Percentiles rank a stretch among this genome's conserved stretches.
Evolutionary conservation across 2,329 filamentous ascomycete species (phyloP).

Genomic region (Aspergillus novoparasiticus): DNA sequence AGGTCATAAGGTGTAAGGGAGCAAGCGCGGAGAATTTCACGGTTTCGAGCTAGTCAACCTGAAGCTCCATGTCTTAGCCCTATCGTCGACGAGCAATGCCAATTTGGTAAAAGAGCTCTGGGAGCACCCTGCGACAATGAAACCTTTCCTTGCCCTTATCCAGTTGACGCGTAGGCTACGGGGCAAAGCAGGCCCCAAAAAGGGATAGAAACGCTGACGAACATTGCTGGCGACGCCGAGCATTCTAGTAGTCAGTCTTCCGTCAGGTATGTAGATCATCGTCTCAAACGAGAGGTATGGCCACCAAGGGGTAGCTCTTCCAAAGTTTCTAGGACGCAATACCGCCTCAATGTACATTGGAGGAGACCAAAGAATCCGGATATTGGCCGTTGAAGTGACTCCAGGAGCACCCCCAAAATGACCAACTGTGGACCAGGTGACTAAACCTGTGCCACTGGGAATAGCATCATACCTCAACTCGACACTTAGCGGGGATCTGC

Average conservation of each 20-base stretch:
- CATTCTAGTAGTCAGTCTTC: conserved; percentile 5
- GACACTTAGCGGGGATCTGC: neutral
- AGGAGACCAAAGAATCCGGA: neutral
- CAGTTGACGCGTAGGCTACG: neutral
- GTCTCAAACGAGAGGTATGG: neutral
- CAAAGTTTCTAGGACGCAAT: neutral
- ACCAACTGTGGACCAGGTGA: neutral
- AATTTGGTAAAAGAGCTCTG: neutral
- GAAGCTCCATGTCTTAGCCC: neutral
- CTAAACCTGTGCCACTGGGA: neutral
- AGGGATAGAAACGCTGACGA: conserved; percentile 3
- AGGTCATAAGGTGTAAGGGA: neutral
- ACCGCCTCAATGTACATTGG: neutral
- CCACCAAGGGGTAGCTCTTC: neutral
- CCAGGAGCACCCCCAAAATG: neutral
- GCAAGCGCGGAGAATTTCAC: neutral
- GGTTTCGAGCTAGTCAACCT: neutral
- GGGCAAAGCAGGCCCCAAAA: neutral
- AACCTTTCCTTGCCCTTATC: neutral
- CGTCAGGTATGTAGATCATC: conserved; percentile 5
- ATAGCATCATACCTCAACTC: conserved; percentile 4
- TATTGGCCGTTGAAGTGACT: neutral
- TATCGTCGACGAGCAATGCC: neutral
- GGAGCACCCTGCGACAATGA: neutral
- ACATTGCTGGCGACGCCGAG: conserved; percentile 1